A percentile compares a stretch with the other conserved stretches of the same genome.
Conservation (phyloP, 2,329 filamentous ascomycete species). For the Talaromyces islandicus region DNA sequence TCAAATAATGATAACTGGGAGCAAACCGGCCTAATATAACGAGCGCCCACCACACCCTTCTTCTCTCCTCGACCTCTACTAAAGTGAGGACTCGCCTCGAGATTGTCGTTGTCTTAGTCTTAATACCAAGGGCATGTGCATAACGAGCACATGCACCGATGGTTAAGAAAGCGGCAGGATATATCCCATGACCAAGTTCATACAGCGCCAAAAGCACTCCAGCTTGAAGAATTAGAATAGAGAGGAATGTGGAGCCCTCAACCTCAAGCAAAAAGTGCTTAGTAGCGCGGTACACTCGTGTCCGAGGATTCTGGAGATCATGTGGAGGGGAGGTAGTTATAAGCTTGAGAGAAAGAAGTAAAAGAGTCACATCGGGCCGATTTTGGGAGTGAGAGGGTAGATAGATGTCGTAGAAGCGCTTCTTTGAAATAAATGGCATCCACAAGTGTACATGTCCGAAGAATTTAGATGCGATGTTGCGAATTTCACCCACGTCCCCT, state of each 20-base stretch:
- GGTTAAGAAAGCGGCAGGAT: constrained; percentile 2
- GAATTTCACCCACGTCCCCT: constrained; percentile 8
- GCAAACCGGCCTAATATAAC: constrained; percentile 17
- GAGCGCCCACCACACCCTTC: constrained; percentile 22
- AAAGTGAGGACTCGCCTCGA: constrained; percentile 11
- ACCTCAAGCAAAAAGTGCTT: constrained; percentile 10
- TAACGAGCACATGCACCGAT: constrained; percentile 8
- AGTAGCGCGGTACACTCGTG: constrained; percentile 11
- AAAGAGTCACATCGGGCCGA: constrained; percentile 10
- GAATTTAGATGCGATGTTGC: constrained; percentile 10
- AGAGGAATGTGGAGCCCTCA: background rate
- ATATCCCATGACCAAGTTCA: constrained; percentile 6
- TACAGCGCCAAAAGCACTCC: constrained; percentile 2
- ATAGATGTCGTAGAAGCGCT: constrained; percentile 14
- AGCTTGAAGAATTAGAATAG: constrained; percentile 1
- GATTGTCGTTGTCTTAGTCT: background rate
- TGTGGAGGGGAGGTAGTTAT: constrained; percentile 3
- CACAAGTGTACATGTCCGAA: constrained; percentile 16
- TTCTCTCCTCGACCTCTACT: constrained; percentile 19
- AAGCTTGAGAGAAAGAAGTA: constrained; percentile 13
- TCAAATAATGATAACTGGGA: background rate
- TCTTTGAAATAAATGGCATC: constrained; percentile 20
- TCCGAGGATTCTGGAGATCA: constrained; percentile 9
- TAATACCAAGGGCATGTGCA: constrained; percentile 5
- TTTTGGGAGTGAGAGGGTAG: constrained; percentile 9